Base-by-base conservation (phyloP, 176 grass and related monocot genomes). In the Juncus inflexus region DNA sequence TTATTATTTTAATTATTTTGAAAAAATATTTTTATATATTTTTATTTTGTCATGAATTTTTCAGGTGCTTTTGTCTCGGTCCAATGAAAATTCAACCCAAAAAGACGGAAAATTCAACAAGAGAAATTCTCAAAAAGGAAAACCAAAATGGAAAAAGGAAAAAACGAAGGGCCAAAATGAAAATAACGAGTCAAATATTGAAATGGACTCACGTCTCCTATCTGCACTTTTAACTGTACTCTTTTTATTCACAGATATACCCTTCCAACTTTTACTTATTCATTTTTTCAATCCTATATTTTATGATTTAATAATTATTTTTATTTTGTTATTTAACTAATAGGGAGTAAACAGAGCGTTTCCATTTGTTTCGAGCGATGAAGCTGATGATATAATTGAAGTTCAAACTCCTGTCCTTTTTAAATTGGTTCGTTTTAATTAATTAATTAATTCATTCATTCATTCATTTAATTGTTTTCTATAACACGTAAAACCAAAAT, bases 331-430 rank as follows among this genome's bases (percentile, higher is more conserved):
- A 5, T 28, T 54, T 10, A 42, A 70, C 28, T 76, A 83, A 70
- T 81, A 96, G 91, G 91, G 91, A 35, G 84, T 88, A 56, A 96
- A 96, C 76, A 88, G 91, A 81, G 92, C 92, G 76, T 86, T 96
- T 81, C 92, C 92, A 58, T 96, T 77, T 79, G 84, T 96, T 60
- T 86, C 92, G 36, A 91, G 87, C 47, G 83, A 90, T 51, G 92
- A 96, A 88, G 84, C 90, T 62, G 84, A 96, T 83, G 85, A 85
- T 86, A 86, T 96, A 68, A 76, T 96, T 55, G 92, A 96, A 69
- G 77, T 86, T 74, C 92, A 91, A 72, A 89, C 87, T 59, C 87
- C 92, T 37, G 69, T 89, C 73, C 87, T 96, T 59, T 91, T 91
- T 50, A 87, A 77, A 96, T 83, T 96, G 82, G 92, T 96, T 73